phyloP scores from a whole-genome alignment of 495 filamentous ascomycete species.

The Cenococcum geophilum region DNA sequence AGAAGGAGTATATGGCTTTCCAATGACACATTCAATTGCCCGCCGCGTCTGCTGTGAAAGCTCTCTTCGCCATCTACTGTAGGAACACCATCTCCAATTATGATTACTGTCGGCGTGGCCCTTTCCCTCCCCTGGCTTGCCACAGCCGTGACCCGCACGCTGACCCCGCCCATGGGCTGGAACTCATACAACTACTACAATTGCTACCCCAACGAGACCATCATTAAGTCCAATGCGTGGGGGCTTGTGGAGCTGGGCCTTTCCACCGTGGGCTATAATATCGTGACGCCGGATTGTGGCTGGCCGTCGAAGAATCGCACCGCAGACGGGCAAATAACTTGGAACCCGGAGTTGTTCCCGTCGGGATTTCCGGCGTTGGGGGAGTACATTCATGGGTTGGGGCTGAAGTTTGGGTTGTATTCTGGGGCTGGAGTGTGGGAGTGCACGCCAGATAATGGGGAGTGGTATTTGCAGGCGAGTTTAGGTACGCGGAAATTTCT shows the following conservation, averaged over 20 bases:
- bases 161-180: constrained; percentile 38
- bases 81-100: no score
- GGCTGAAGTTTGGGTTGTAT: constrained; percentile 52
- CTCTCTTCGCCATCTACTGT: no score
- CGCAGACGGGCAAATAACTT: constrained; percentile 46
- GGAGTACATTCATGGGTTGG: constrained; percentile 45
- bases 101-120: no score
- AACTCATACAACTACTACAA: constrained; percentile 53
- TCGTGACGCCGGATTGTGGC: constrained; percentile 54
- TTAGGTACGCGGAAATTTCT: constrained; percentile 3
- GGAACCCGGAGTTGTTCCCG: constrained; percentile 50
- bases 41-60: no score
- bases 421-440: constrained; percentile 46
- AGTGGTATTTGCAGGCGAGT: constrained; percentile 1
- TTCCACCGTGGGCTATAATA: constrained; percentile 46
- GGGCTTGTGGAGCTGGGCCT: constrained; percentile 52
- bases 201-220: constrained; percentile 45
- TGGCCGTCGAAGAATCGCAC: constrained; percentile 46
- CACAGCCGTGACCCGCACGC: background rate
- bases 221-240: constrained; percentile 48
- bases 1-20: no score
- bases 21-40: no score
- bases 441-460: constrained; percentile 15
- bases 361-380: constrained; percentile 46
- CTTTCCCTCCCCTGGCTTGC: background rate